These are phyloP conservation scores for Penicillium odoratum DNA, from an alignment of 495 filamentous ascomycete genomes.

Conservation along the genomic window DNA sequence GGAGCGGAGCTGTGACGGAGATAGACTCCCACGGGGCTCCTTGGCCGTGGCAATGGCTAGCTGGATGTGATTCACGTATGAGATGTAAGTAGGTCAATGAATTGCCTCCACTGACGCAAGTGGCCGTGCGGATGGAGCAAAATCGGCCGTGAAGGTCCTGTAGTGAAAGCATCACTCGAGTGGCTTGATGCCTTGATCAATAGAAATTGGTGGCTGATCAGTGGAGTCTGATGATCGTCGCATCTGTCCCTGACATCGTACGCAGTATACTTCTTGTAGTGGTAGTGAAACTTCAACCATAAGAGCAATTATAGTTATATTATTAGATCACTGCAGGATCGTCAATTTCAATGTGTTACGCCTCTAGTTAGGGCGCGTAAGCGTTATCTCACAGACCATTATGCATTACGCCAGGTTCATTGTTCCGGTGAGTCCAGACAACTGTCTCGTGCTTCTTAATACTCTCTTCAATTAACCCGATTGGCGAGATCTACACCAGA, in stretches of 20 bases:
- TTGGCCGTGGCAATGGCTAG: neutral
- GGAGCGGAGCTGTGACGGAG: conserved; percentile 14
- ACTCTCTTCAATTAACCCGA: conserved; percentile 20
- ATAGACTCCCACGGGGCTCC: conserved; percentile 14
- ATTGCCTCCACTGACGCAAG: conserved; percentile 21
- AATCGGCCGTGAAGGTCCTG: neutral
- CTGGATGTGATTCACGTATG: neutral
- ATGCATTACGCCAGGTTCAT: neutral
- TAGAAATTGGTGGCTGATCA: conserved; percentile 3
- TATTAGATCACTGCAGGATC: neutral
- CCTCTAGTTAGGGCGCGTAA: neutral
- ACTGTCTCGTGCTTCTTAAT: conserved; percentile 33
- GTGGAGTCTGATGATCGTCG: conserved; percentile 15
- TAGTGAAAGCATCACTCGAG: neutral
- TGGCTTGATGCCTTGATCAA: conserved; percentile 15
- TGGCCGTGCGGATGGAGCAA: conserved; percentile 11
- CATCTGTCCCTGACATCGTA: neutral
- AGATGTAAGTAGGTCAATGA: neutral
- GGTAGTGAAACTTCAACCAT: neutral
- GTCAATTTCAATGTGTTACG: neutral
- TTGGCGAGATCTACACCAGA: conserved; percentile 69
- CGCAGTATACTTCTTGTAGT: neutral
- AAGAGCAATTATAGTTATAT: neutral
- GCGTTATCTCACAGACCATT: neutral
- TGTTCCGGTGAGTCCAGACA: conserved; percentile 20